These are phyloP conservation scores for Carex cristatella DNA, from an alignment of 176 grass and related monocot genomes.

Conservation along the genomic window DNA sequence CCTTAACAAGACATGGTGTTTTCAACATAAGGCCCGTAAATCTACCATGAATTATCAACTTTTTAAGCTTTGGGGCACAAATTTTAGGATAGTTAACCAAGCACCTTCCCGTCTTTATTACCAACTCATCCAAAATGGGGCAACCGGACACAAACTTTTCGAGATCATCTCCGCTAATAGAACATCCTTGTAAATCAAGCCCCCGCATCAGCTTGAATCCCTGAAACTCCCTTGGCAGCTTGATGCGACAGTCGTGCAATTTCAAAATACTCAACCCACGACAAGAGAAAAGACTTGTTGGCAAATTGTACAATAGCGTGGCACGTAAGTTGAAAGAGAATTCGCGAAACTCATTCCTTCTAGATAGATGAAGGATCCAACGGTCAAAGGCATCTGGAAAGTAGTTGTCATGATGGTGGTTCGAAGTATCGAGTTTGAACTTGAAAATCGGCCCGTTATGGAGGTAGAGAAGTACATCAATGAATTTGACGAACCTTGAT, in stretches of 20 bases:
- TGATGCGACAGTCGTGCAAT: background rate
- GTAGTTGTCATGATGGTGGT: background rate
- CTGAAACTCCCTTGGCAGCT: conserved; percentile 6
- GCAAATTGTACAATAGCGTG: background rate
- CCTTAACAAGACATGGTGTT: conserved; percentile 16
- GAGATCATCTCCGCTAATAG: background rate
- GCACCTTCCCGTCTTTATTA: background rate
- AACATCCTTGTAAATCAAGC: conserved; percentile 6
- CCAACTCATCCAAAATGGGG: background rate
- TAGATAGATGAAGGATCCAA: conserved; percentile 12
- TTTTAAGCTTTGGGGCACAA: background rate
- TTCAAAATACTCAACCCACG: background rate
- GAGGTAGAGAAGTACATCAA: conserved; percentile 1
- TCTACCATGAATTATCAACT: background rate
- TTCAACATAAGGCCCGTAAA: background rate
- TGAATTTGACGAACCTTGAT: background rate
- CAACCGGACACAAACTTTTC: conserved; percentile 13
- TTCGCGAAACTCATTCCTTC: conserved; percentile 1
- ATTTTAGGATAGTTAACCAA: background rate
- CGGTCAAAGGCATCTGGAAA: background rate
- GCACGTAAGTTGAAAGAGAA: background rate
- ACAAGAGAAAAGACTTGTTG: conserved; percentile 9
- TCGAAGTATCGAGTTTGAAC: background rate
- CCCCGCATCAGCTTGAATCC: background rate
- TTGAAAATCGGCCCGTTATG: background rate